Conservation (phyloP, 768 basidiomycete genomes). For the Termitomyces sp. region DNA sequence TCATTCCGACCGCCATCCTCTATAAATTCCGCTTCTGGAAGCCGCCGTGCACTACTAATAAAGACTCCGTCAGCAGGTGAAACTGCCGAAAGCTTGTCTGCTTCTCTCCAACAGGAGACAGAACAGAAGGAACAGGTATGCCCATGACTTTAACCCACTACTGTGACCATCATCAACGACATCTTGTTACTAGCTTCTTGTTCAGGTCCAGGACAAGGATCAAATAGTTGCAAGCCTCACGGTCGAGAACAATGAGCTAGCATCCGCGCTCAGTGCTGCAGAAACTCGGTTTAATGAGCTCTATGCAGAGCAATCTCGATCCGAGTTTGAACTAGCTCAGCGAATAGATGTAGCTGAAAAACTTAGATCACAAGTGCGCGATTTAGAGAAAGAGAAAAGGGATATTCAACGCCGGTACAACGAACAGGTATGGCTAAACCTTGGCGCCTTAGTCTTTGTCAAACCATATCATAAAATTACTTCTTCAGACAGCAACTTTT, state of each 20-base stretch:
- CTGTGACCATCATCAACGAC: slow-evolving; percentile 6
- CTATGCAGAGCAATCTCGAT: slow-evolving; percentile 75
- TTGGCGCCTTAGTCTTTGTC: background rate
- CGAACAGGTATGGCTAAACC: slow-evolving; percentile 59
- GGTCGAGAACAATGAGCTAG: slow-evolving; percentile 59
- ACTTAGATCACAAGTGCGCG: slow-evolving; percentile 72
- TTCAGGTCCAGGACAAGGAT: slow-evolving; percentile 77
- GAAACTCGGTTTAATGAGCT: slow-evolving; percentile 75
- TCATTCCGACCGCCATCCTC: slow-evolving; percentile 53
- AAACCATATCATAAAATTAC: slow-evolving; percentile 8
- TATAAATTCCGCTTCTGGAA: slow-evolving; percentile 36
- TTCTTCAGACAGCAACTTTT: slow-evolving; percentile 69
- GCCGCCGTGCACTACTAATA: slow-evolving; percentile 43
- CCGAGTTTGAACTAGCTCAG: slow-evolving; percentile 77
- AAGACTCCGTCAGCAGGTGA: slow-evolving; percentile 43
- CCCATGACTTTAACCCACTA: background rate
- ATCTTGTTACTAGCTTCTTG: slow-evolving; percentile 49
- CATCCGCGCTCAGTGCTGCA: slow-evolving; percentile 59
- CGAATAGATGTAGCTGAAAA: slow-evolving; percentile 83
- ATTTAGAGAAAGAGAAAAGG: slow-evolving; percentile 85
- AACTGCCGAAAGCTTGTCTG: slow-evolving; percentile 49
- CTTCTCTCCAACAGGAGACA: slow-evolving; percentile 69
- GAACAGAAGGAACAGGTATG: slow-evolving; percentile 78
- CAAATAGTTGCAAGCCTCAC: slow-evolving; percentile 57
- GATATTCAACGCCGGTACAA: slow-evolving; percentile 80